Base-by-base conservation (phyloP, 192 early-diverging fungal species). In the Gamsiella multidivaricata region DNA sequence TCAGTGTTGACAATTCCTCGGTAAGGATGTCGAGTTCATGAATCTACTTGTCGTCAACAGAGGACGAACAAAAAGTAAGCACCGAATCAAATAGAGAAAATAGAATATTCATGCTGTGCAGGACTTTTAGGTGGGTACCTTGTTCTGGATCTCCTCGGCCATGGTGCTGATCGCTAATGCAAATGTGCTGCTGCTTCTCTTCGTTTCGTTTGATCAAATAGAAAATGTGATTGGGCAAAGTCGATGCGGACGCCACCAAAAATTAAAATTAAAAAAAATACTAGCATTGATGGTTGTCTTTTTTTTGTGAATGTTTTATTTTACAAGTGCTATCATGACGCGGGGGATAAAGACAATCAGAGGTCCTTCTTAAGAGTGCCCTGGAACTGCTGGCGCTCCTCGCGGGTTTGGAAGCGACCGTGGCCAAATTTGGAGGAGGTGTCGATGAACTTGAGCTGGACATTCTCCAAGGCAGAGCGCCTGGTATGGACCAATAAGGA, bases 391-490 rank as follows among this genome's bases (percentile, higher is more conserved):
- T 90, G 87, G 91, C 98, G 98, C 91, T 99, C 98, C 72, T 86
- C 91, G 64, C 90, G 85, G 81, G 97, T 97, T 88, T 99, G 98
- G 97, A 98, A 98, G 80, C 98, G 94, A 87, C 98, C 97, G 87
- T 97, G 95, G 70, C 96, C 95, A 83, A 95, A 96, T 90, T 98
- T 99, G 51, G 96, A 97, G 59, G 94, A 92, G 51, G 98, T 99
- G 86, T 98, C 97, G 86, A 99, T 96, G 84, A 98, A 98, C 94
- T 99, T 99, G 86, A 98, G 90, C 66, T 79, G 80, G 79, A 99
- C 92, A 81, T 95, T 93, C 87, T 99, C 98, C 60, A 98, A 87
- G 61, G 96, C 95, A 58, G 94, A 94, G 71, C 97, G 93, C 87
- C 93, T 94, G 88, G 95, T 96, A 91, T 99, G 95, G 81, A 88